These are phyloP conservation scores for Pichia sp. DNA, from an alignment of 1,139 yeast species.

Conservation along the genomic window DNA sequence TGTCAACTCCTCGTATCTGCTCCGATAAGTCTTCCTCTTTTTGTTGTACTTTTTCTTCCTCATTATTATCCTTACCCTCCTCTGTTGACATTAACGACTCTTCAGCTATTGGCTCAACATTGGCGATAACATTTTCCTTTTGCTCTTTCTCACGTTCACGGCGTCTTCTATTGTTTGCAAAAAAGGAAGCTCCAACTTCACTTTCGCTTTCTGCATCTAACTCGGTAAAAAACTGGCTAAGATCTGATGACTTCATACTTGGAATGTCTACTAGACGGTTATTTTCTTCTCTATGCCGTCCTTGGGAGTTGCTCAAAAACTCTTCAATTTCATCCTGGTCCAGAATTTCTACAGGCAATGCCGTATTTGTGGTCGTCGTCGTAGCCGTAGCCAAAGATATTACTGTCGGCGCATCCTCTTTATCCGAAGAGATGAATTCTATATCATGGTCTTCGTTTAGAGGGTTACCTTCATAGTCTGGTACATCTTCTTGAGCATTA, in stretches of 20 bases:
- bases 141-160: slow-evolving; percentile 12
- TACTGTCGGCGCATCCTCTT: slow-evolving; percentile 5
- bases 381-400: slow-evolving; percentile 7
- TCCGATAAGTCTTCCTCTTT: too few relatives aligned
- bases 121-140: not conserved
- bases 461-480: not conserved
- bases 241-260: slow-evolving; percentile 19
- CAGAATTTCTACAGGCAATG: slow-evolving; percentile 17
- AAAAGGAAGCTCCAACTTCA: slow-evolving; percentile 17
- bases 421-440: not conserved
- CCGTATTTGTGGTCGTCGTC: slow-evolving; percentile 13
- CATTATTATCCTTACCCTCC: not conserved
- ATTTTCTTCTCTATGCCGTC: not conserved
- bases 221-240: slow-evolving; percentile 20
- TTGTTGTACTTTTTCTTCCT: not conserved
- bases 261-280: slow-evolving; percentile 14
- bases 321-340: slow-evolving; percentile 20
- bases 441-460: slow-evolving; percentile 4
- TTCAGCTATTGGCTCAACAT: slow-evolving; percentile 9
- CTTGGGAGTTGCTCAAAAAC: slow-evolving; percentile 10
- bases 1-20: too few relatives aligned
- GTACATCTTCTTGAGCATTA: not conserved
- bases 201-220: slow-evolving; percentile 15
- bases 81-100: slow-evolving; percentile 1
- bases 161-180: slow-evolving; percentile 10